Conservation (phyloP, 2,329 filamentous ascomycete species). For the Fusarium burgessii region DNA sequence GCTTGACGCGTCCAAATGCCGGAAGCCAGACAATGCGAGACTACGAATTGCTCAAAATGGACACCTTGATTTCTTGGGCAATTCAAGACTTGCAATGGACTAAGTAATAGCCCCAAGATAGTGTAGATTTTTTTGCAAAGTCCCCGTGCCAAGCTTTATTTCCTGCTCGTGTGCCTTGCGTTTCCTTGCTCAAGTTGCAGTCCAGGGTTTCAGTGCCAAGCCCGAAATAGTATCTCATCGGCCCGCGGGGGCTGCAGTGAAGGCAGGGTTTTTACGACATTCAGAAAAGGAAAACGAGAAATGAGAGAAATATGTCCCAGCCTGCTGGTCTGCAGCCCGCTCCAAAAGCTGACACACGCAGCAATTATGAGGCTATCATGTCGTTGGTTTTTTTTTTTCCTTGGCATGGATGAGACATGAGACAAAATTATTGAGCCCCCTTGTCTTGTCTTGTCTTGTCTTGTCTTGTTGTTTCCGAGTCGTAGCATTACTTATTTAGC, state of each 20-base stretch:
- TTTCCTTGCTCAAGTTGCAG: constrained; percentile 18
- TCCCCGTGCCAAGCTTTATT: constrained; percentile 29
- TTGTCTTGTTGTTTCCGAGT: constrained; percentile 40
- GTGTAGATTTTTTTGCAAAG: constrained; percentile 2
- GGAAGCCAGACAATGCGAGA: constrained; percentile 20
- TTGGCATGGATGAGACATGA: constrained; percentile 3
- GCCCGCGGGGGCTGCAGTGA: constrained; percentile 1
- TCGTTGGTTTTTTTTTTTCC: constrained; percentile 1
- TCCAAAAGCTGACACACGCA: constrained; percentile 17
- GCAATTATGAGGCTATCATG: constrained; percentile 11
- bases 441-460: constrained; percentile 42
- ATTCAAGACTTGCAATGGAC: background rate
- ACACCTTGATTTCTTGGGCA: background rate
- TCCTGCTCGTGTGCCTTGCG: constrained; percentile 8
- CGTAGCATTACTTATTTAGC: constrained; percentile 42
- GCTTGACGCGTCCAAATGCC: constrained; percentile 17
- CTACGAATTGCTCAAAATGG: background rate
- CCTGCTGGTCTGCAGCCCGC: background rate
- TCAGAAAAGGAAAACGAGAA: background rate
- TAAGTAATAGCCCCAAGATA: background rate
- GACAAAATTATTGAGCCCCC: background rate
- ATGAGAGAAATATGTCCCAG: background rate
- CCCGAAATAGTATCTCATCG: constrained; percentile 26
- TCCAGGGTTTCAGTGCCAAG: background rate
- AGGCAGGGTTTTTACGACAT: constrained; percentile 3